phyloP scores from a whole-genome alignment of 768 basidiomycete genomes.

The Obba rivulosa region DNA sequence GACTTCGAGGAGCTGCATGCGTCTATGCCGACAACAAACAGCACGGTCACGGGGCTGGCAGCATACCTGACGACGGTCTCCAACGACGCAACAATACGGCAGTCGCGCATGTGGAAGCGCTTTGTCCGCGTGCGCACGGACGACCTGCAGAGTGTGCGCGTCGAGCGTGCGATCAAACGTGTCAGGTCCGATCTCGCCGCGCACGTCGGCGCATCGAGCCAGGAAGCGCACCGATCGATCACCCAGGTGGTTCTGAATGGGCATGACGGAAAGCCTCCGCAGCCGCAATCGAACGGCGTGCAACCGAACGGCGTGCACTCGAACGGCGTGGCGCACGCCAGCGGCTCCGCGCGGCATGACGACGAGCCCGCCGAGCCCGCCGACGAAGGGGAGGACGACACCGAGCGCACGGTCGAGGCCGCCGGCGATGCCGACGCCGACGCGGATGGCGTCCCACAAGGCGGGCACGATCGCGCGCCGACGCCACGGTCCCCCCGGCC shows the following conservation, averaged over 20 bases:
- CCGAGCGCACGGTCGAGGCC: not conserved
- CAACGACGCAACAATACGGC: constrained; percentile 58
- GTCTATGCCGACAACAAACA: constrained; percentile 33
- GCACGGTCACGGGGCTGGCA: constrained; percentile 62
- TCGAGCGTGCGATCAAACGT: constrained; percentile 84
- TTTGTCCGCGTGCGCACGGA: constrained; percentile 85
- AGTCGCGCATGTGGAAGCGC: constrained; percentile 71
- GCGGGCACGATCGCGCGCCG: constrained; percentile 13
- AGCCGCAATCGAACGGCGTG: not conserved
- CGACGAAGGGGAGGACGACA: not conserved
- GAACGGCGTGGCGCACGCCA: too few species aligned
- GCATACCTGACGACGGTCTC: constrained; percentile 77
- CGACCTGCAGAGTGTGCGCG: constrained; percentile 81
- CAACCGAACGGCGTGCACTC: constrained; percentile 1
- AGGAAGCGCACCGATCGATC: constrained; percentile 25
- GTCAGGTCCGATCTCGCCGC: constrained; percentile 81
- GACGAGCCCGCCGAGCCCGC: not conserved
- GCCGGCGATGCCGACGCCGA: constrained; percentile 6
- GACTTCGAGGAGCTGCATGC: constrained; percentile 19
- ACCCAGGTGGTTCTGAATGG: constrained; percentile 25
- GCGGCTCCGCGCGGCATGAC: too few species aligned
- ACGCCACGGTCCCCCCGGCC: constrained; percentile 16
- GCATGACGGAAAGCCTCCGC: constrained; percentile 16
- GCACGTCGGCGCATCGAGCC: constrained; percentile 41
- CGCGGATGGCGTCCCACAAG: constrained; percentile 8